A percentile compares a stretch with the other conserved stretches of the same genome.
These are phyloP conservation scores for Penicillium sp. DNA, from an alignment of 2,329 filamentous ascomycete genomes.

Conservation along the genomic window DNA sequence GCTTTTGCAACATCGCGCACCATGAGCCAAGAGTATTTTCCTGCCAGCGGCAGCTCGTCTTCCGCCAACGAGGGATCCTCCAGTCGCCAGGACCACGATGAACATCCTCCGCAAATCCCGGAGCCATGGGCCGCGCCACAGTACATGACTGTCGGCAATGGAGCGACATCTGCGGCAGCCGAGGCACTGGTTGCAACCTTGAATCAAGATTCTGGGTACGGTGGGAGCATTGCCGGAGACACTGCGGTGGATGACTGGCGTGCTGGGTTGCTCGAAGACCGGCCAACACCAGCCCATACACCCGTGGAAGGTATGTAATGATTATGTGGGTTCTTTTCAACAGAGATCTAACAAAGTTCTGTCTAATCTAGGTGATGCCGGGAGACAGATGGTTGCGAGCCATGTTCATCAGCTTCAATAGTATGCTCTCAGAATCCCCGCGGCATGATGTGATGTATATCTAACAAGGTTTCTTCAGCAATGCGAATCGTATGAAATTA, in stretches of 20 bases:
- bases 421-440: constrained; percentile 28
- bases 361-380: constrained; percentile 52
- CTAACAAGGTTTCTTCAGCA: constrained; percentile 45
- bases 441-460: not conserved
- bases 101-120: constrained; percentile 19
- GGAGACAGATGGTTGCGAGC: constrained; percentile 67
- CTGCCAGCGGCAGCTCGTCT: constrained; percentile 29
- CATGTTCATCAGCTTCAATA: constrained; percentile 93
- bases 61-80: constrained; percentile 35
- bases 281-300: constrained; percentile 55
- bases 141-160: constrained; percentile 86
- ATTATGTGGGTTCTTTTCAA: constrained; percentile 19
- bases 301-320: constrained; percentile 42
- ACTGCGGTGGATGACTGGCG: constrained; percentile 53
- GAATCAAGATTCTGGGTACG: constrained; percentile 88
- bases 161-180: constrained; percentile 76
- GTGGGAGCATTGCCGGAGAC: constrained; percentile 69
- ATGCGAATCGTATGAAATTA: constrained; percentile 83
- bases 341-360: not conserved
- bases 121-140: constrained; percentile 47
- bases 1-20: constrained; percentile 15
- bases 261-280: constrained; percentile 54
- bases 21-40: constrained; percentile 44
- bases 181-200: constrained; percentile 75
- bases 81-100: constrained; percentile 25